Conservation (phyloP, 129 eudicot genomes). For the Rutidosis leptorrhynchoides region DNA sequence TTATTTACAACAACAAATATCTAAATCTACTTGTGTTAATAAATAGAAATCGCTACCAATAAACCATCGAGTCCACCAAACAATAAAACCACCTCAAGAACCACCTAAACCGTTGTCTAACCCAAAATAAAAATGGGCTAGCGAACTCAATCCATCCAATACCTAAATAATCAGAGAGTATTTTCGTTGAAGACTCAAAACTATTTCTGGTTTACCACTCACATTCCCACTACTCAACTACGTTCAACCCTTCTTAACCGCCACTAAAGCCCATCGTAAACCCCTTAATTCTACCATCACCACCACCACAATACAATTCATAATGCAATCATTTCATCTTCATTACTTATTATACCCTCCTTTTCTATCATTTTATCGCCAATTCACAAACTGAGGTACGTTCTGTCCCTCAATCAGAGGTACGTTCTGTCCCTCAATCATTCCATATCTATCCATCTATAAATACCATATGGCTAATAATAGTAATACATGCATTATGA, state of each 20-base stretch:
- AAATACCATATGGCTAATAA: not conserved
- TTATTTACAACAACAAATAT: no score
- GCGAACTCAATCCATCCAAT: constrained; percentile 15
- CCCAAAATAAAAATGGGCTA: constrained; percentile 29
- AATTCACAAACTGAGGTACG: constrained; percentile 11
- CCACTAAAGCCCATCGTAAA: constrained; percentile 16
- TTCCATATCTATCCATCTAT: not conserved
- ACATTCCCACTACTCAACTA: not conserved
- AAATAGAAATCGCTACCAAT: no score
- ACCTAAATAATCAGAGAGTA: constrained; percentile 25
- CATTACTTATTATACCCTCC: not conserved
- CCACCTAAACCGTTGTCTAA: not conserved
- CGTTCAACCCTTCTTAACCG: constrained; percentile 40
- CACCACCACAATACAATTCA: not conserved
- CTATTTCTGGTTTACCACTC: constrained; percentile 15
- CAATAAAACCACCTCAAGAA: no score
- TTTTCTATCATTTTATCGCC: constrained; percentile 9
- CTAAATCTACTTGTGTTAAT: no score
- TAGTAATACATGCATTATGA: not conserved
- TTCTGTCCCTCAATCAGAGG: no score
- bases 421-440: constrained; percentile 11
- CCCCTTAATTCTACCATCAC: constrained; percentile 17
- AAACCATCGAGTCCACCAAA: no score
- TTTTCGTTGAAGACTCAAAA: not conserved
- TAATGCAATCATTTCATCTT: constrained; percentile 21